Evolutionary conservation across 768 basidiomycete species (phyloP).

Genomic region (Boletus pseudo-olivaceus): DNA sequence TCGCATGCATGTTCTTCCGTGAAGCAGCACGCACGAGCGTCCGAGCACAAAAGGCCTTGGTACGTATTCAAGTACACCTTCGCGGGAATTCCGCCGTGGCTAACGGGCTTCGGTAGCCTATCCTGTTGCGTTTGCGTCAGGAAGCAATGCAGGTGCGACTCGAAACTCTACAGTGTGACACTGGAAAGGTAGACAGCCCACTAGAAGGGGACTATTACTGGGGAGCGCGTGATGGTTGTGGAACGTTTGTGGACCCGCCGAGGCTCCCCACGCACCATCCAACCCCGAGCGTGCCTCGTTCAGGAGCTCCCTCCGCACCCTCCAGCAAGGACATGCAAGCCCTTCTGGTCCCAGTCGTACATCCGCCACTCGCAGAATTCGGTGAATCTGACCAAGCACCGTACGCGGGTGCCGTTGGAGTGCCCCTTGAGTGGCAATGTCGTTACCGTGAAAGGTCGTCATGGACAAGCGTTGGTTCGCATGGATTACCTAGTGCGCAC

Average conservation of each 20-base stretch:
- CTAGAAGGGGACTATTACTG: constrained; percentile 23
- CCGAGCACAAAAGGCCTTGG: constrained; percentile 50
- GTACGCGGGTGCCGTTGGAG: neutral
- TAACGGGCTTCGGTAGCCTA: constrained; percentile 33
- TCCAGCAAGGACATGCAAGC: neutral
- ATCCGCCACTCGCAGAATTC: neutral
- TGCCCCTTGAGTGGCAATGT: constrained; percentile 33
- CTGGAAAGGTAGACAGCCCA: constrained; percentile 1
- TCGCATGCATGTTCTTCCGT: constrained; percentile 36
- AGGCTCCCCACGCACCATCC: neutral
- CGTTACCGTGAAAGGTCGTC: constrained; percentile 36
- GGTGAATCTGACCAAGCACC: neutral
- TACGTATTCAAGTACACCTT: constrained; percentile 11
- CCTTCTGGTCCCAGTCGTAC: neutral
- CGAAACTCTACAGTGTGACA: constrained; percentile 8
- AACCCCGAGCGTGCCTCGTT: neutral
- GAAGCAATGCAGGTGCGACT: constrained; percentile 37
- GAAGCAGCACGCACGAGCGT: constrained; percentile 30
- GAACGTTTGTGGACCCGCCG: constrained; percentile 23
- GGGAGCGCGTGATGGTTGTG: constrained; percentile 34
- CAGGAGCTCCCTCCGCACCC: neutral
- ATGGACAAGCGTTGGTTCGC: neutral
- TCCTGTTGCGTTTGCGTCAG: constrained; percentile 42
- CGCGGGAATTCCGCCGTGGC: neutral
- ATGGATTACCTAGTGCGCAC: neutral